Evolutionary conservation across 306 rosid species (phyloP), one percentile per base, ranked within the genome.

Genomic region (Sesbania bispinosa): DNA sequence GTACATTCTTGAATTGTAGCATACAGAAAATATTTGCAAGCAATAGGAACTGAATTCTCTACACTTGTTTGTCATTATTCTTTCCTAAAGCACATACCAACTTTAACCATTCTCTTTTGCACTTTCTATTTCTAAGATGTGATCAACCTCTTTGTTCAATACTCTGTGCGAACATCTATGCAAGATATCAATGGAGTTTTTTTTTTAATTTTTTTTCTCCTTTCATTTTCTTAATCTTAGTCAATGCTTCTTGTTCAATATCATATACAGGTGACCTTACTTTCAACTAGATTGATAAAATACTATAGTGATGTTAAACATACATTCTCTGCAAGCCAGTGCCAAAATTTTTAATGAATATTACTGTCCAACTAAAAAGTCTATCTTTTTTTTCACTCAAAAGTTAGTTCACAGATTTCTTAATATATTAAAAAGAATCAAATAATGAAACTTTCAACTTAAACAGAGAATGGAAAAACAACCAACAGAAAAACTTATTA

Each of bases 381-480:
- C 59, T 55, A 45, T 47, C 53, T 29, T 64, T 60, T 33, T 29
- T 64, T 60, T 33, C 33, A 36, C 60, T 35, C 58, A 48, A 45
- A 32, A 29, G 18, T 58, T 50, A 24, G 45, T 73, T 47, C 24
- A 20, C 14, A 7, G 51, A 13, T 23, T 21, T 59, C 53, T 50
- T 53, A 16, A 18, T 7, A 52, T 46, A 26, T 61, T 20, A 27
- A 38, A 63, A 60, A 42, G 6, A 33, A 15, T 5, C 59, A 74
- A 61, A 24, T 21, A 50, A 24, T 6, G 46, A 62, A 63, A 26
- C 60, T 67, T 58, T 29, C 60, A 73, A 58, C 24, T 47, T 57
- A 64, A 77, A 77, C 67, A 30, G 10, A 54, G 14, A 59, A 64
- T 4, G 1, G 39, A 27, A 79, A 33, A 54, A 24, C 10, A 69